A percentile compares a stretch with the other conserved stretches of the same genome.
Conservation (phyloP, 2,329 filamentous ascomycete species). For the Xylaria sp. region DNA sequence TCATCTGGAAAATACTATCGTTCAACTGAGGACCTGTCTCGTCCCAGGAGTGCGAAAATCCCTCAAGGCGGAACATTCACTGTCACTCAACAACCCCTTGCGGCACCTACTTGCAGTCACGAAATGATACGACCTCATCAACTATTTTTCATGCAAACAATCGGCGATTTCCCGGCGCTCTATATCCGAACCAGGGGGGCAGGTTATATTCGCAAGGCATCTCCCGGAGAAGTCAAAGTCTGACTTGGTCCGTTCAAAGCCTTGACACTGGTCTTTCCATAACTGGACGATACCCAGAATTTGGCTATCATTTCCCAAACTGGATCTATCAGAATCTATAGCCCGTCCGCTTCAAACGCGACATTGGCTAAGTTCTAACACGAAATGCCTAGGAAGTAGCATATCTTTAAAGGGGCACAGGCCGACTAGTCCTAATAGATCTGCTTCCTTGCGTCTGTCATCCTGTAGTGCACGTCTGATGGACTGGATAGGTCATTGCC, state of each 20-base stretch:
- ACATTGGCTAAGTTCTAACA: background rate
- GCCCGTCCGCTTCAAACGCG: slow-evolving; percentile 6
- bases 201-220: background rate
- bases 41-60: background rate
- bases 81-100: background rate
- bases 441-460: background rate
- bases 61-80: background rate
- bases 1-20: background rate
- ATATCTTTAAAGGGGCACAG: background rate
- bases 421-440: background rate
- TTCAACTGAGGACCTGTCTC: background rate
- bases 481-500: background rate
- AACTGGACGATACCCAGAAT: background rate
- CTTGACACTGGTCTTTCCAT: background rate
- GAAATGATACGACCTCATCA: no score
- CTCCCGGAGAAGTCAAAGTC: background rate
- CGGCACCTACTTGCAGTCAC: no score
- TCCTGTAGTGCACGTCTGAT: background rate
- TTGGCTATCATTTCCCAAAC: background rate
- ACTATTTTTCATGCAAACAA: background rate
- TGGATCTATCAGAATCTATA: background rate
- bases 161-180: background rate
- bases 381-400: background rate
- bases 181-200: background rate
- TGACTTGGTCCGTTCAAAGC: background rate